phyloP scores from a whole-genome alignment of 345 rosid genomes.

The Salix exigua region DNA sequence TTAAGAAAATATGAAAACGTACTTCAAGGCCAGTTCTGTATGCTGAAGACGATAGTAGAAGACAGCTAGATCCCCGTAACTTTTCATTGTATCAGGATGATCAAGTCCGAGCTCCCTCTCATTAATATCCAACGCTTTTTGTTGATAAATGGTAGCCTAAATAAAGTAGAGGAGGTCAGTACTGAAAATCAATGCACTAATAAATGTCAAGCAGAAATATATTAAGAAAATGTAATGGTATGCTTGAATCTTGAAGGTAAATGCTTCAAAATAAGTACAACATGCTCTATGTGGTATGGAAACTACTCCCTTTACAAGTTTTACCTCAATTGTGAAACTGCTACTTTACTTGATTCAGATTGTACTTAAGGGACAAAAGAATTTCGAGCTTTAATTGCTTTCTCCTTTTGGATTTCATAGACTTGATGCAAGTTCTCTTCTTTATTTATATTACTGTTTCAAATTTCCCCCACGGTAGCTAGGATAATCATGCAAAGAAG shows the following conservation, averaged over 20 bases:
- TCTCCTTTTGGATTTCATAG: not conserved
- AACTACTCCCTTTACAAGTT: not conserved
- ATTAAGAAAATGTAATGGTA: not conserved
- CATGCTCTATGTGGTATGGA: not conserved
- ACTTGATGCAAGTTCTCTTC: not conserved
- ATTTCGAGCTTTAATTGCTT: not conserved
- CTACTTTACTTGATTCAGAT: not conserved
- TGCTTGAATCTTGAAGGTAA: not conserved
- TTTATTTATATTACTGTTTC: not conserved
- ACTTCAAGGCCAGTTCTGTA: conserved; percentile 36
- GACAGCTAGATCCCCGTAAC: conserved; percentile 37
- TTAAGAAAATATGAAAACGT: conserved; percentile 24
- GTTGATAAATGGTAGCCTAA: conserved; percentile 42
- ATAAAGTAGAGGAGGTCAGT: conserved; percentile 25
- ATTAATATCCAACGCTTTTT: conserved; percentile 35
- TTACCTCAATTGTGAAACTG: not conserved
- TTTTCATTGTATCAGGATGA: conserved; percentile 40
- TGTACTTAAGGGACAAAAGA: not conserved
- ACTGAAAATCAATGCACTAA: not conserved
- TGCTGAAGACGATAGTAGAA: conserved; percentile 36
- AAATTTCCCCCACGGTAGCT: not conserved
- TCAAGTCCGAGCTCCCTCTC: conserved; percentile 39
- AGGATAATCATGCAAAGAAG: not conserved
- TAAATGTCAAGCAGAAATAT: not conserved
- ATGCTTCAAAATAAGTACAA: not conserved